A percentile compares a stretch with the other conserved stretches of the same genome.
Evolutionary conservation across 108 stramenopile species (phyloP).

Genomic region (Fragilaria radians): DNA sequence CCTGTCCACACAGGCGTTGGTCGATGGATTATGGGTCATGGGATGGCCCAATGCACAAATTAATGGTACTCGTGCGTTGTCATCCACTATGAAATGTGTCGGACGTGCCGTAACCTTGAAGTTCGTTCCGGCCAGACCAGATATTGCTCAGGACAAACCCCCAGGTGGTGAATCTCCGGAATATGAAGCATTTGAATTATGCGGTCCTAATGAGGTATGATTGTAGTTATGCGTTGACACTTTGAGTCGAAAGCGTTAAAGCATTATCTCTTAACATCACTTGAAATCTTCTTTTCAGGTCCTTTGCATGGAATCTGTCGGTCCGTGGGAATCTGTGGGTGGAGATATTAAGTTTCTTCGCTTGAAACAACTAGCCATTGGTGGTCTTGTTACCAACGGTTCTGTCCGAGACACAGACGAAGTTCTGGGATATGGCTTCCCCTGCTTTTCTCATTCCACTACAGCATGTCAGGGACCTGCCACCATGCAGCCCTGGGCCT

Average conservation of each 20-base stretch:
- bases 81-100: conserved; percentile 64
- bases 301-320: conserved; percentile 75
- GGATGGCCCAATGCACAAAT: conserved; percentile 87
- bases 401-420: conserved; percentile 87
- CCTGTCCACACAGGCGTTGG: conserved; percentile 81
- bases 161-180: conserved; percentile 79
- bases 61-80: conserved; percentile 65
- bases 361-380: conserved; percentile 71
- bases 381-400: conserved; percentile 87
- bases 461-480: conserved; percentile 64
- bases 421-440: conserved; percentile 88
- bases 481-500: conserved; percentile 91
- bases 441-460: conserved; percentile 50
- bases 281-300: conserved; percentile 21
- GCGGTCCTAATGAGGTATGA: conserved; percentile 89
- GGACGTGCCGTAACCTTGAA: conserved; percentile 84
- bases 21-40: conserved; percentile 91
- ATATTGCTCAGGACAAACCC: conserved; percentile 83
- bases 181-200: conserved; percentile 87
- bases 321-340: conserved; percentile 79
- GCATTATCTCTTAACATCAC: neutral
- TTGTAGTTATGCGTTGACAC: conserved; percentile 5
- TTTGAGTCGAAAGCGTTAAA: neutral
- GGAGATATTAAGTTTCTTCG: conserved; percentile 89
- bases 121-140: conserved; percentile 84